phyloP scores from a whole-genome alignment of 2,329 filamentous ascomycete species.

The Domatiomyces catenatus region DNA sequence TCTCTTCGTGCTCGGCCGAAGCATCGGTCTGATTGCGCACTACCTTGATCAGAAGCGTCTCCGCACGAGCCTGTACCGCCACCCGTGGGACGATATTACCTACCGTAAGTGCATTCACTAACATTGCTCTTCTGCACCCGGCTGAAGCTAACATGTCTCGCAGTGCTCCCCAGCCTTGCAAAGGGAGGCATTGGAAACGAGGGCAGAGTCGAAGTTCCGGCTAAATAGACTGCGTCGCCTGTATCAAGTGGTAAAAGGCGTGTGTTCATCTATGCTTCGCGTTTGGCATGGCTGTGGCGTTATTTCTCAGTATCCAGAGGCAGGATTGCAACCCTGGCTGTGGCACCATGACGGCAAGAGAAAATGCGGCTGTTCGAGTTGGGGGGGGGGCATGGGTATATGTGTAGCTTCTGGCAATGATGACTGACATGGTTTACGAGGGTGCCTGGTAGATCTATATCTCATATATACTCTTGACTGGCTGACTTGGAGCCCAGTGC shows the following conservation, averaged over 20 bases:
- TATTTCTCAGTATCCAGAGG: background rate
- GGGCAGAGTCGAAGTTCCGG: slow-evolving; percentile 70
- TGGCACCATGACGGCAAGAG: background rate
- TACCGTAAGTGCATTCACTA: slow-evolving; percentile 33
- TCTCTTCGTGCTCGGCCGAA: slow-evolving; percentile 92
- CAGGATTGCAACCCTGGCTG: background rate
- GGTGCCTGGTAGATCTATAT: background rate
- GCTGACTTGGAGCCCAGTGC: background rate
- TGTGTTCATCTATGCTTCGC: background rate
- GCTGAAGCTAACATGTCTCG: background rate
- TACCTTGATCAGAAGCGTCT: slow-evolving; percentile 99
- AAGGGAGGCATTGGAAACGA: slow-evolving; percentile 58
- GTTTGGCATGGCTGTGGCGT: background rate
- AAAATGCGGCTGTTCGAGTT: background rate
- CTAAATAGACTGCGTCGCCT: background rate
- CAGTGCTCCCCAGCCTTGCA: slow-evolving; percentile 59
- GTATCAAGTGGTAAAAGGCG: background rate
- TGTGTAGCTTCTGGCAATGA: background rate
- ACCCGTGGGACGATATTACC: slow-evolving; percentile 98
- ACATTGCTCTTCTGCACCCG: background rate
- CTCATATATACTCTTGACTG: background rate
- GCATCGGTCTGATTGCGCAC: slow-evolving; percentile 98
- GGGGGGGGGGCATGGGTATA: background rate
- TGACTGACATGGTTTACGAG: background rate
- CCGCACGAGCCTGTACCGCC: slow-evolving; percentile 93